Percentiles rank a stretch among this genome's conserved stretches.
phyloP scores from a whole-genome alignment of 306 rosid genomes.

The Acacia melanoxylon region DNA sequence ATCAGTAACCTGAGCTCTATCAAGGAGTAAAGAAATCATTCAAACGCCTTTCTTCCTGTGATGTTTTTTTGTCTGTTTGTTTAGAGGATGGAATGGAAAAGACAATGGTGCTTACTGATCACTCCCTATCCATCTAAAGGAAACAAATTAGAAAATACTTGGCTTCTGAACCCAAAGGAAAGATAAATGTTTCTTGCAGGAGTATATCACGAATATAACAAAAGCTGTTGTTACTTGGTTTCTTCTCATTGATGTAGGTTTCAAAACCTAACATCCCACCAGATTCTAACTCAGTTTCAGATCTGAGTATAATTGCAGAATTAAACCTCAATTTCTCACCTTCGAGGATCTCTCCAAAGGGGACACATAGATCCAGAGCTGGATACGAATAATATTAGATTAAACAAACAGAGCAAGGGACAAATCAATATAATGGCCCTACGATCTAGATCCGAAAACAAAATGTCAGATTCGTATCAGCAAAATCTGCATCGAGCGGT shows the following conservation, averaged over 20 bases:
- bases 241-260: not conserved
- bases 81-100: not conserved
- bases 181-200: not conserved
- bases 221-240: not conserved
- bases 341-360: not conserved
- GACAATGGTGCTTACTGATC: not conserved
- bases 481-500: constrained; percentile 30
- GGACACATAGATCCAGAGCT: constrained; percentile 24
- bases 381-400: not conserved
- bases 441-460: constrained; percentile 36
- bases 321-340: not conserved
- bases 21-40: not conserved
- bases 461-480: constrained; percentile 17
- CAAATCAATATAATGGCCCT: not conserved
- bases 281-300: not conserved
- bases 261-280: not conserved
- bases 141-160: not conserved
- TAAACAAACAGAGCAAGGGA: not conserved
- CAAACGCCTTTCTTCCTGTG: not conserved
- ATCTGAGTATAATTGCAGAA: not conserved
- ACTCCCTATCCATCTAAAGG: not conserved
- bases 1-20: not conserved
- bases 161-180: not conserved
- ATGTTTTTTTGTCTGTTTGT: not conserved
- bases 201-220: not conserved